Evolutionary conservation across 306 rosid genomes (phyloP).

Genomic region (Fragaria ananassa): DNA sequence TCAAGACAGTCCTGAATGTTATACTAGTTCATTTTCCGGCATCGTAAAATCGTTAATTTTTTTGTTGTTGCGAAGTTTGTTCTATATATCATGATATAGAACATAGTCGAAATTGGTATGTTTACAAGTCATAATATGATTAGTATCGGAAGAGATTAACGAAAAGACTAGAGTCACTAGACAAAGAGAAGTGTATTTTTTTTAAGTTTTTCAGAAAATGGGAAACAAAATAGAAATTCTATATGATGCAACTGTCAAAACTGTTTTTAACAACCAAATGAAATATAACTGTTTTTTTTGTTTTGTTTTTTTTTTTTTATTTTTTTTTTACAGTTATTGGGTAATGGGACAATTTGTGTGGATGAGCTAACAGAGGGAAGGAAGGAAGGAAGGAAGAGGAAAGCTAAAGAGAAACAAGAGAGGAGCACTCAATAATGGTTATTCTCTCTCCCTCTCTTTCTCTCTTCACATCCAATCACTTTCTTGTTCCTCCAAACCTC

Average conservation of each 20-base stretch:
- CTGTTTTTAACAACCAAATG: not conserved
- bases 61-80: too few relatives aligned
- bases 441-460: conserved; percentile 47
- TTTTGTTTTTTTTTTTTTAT: too few relatives aligned
- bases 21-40: too few relatives aligned
- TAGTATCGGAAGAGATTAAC: too few relatives aligned
- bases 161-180: too few relatives aligned
- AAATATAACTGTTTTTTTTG: not conserved
- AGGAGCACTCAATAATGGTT: conserved; percentile 38
- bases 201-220: not conserved
- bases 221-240: not conserved
- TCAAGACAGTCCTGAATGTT: too few relatives aligned
- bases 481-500: conserved; percentile 33
- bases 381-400: not conserved
- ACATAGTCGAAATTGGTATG: too few relatives aligned
- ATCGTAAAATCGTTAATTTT: too few relatives aligned
- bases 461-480: conserved; percentile 32
- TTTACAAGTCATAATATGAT: too few relatives aligned
- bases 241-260: not conserved
- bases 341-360: conserved; percentile 15
- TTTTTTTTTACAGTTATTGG: not conserved
- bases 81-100: too few relatives aligned
- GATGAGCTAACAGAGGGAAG: conserved; percentile 27
- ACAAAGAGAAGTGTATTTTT: too few relatives aligned
- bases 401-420: not conserved